Conservation (phyloP, 805 yeast species). For the Millerozyma acaciae region DNA sequence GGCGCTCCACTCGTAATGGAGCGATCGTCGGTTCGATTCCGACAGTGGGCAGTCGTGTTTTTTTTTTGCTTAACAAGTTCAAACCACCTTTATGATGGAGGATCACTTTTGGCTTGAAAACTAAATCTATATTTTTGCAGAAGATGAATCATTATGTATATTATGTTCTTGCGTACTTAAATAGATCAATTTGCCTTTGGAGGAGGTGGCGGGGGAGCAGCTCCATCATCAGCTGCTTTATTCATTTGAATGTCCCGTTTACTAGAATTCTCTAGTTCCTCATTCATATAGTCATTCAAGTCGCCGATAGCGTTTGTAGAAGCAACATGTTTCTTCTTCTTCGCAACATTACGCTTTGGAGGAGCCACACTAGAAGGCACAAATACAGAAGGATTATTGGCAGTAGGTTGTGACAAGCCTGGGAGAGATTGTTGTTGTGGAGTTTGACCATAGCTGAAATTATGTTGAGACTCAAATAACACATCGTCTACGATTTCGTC, state of each 20-base stretch:
- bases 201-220: conserved; percentile 31
- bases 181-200: conserved; percentile 9
- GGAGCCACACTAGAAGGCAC: conserved; percentile 15
- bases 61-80: conserved; percentile 4
- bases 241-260: conserved; percentile 24
- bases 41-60: conserved; percentile 41
- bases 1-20: conserved; percentile 55
- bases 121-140: conserved; percentile 2
- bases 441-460: conserved; percentile 12
- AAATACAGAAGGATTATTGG: conserved; percentile 2
- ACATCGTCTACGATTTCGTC: conserved; percentile 29
- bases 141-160: conserved; percentile 3
- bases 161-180: conserved; percentile 1
- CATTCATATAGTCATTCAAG: conserved; percentile 39
- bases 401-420: not conserved
- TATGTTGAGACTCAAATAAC: conserved; percentile 25
- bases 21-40: conserved; percentile 54
- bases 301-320: conserved; percentile 20
- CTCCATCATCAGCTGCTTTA: conserved; percentile 2
- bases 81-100: not conserved
- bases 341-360: conserved; percentile 17
- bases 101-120: not conserved
- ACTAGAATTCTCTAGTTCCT: conserved; percentile 40
- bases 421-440: not conserved
- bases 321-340: conserved; percentile 27